These are phyloP conservation scores for Panicum miliaceum DNA, from an alignment of 176 grass and related monocot species.

Conservation along the genomic window DNA sequence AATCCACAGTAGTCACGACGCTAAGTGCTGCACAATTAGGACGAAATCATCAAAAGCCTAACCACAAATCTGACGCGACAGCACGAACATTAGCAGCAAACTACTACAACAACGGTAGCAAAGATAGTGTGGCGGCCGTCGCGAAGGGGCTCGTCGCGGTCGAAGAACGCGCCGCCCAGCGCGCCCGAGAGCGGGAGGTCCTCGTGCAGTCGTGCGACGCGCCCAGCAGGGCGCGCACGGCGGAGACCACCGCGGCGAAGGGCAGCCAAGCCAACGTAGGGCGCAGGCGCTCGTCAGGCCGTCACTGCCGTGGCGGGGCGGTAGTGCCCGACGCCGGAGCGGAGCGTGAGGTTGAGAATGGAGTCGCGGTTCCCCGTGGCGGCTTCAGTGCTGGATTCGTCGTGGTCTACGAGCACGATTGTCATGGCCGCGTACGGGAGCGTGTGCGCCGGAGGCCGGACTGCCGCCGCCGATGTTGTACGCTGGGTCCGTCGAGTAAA, in stretches of 20 bases:
- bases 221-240: background rate
- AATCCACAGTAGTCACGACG: too few species aligned
- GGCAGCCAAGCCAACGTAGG: conserved; percentile 1
- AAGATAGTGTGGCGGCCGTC: too few species aligned
- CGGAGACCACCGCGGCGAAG: background rate
- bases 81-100: too few species aligned
- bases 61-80: too few species aligned
- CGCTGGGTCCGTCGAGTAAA: too few species aligned
- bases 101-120: too few species aligned
- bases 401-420: background rate
- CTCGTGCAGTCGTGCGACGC: conserved; percentile 25
- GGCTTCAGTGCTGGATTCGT: background rate
- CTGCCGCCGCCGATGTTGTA: too few species aligned
- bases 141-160: background rate
- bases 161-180: conserved; percentile 13
- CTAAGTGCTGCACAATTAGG: too few species aligned
- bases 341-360: background rate
- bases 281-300: background rate
- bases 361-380: background rate
- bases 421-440: background rate
- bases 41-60: too few species aligned
- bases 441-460: background rate
- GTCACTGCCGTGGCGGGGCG: background rate
- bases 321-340: background rate
- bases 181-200: conserved; percentile 17